Percentiles rank a stretch among this genome's conserved stretches.
phyloP scores from a whole-genome alignment of 2,329 filamentous ascomycete genomes.

The Talaromyces sp. region DNA sequence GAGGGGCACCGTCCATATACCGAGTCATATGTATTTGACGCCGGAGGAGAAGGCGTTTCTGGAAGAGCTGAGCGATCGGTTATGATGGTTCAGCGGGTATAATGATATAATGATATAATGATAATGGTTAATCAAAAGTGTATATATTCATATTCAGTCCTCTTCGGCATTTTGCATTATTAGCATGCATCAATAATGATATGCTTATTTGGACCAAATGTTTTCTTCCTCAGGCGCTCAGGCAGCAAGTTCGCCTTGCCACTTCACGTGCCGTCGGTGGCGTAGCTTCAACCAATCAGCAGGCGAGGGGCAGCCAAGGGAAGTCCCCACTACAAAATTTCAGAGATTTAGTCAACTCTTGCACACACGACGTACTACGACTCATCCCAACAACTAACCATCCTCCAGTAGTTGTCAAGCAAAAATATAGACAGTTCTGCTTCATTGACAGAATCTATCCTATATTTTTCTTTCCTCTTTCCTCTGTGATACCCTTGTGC shows the following conservation, averaged over 20 bases:
- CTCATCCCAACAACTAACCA: not conserved
- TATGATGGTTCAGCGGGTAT: slow-evolving; percentile 23
- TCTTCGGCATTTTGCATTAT: not conserved
- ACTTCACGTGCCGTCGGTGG: slow-evolving; percentile 13
- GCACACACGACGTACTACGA: not conserved
- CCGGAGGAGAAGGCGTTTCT: slow-evolving; percentile 30
- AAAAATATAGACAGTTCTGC: slow-evolving; percentile 3
- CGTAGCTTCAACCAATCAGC: slow-evolving; percentile 15
- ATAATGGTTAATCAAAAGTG: not conserved
- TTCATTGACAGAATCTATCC: slow-evolving; percentile 4
- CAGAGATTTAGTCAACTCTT: not conserved
- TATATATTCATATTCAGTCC: not conserved
- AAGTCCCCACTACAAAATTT: slow-evolving; percentile 15
- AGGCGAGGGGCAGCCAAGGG: not conserved
- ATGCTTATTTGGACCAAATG: not conserved
- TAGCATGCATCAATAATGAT: not conserved
- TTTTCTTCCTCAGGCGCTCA: slow-evolving; percentile 6
- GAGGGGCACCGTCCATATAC: slow-evolving; percentile 27
- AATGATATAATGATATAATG: not conserved
- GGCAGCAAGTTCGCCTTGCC: slow-evolving; percentile 11
- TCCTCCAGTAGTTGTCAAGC: not conserved
- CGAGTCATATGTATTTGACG: slow-evolving; percentile 31
- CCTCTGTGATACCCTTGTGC: slow-evolving; percentile 11
- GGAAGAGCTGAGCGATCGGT: slow-evolving; percentile 29
- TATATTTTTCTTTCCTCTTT: slow-evolving; percentile 8